Conservation (phyloP, 75 land plant species). For the Pseudotsuga menziesii region DNA sequence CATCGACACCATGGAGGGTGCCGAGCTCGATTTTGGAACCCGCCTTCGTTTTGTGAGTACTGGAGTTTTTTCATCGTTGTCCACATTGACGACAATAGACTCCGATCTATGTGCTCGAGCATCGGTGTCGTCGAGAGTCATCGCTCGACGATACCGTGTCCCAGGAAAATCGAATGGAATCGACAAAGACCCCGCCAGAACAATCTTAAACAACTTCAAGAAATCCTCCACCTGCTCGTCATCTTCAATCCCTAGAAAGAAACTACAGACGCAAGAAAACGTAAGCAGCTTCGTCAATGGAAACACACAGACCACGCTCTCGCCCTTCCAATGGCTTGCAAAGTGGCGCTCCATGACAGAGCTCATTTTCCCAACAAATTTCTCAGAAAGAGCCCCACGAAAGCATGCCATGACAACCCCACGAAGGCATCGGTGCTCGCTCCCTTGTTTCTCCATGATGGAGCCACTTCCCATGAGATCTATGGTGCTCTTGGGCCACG, state of each 20-base stretch:
- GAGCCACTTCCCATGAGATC: slow-evolving; percentile 32
- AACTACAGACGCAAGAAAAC: slow-evolving; percentile 32
- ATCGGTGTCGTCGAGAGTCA: too few relatives aligned
- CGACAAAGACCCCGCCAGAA: slow-evolving; percentile 37
- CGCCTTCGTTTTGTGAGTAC: neutral
- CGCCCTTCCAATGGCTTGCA: slow-evolving; percentile 23
- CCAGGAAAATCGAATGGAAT: slow-evolving; percentile 45
- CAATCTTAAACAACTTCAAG: slow-evolving; percentile 27
- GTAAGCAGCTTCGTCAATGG: slow-evolving; percentile 28
- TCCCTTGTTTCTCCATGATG: slow-evolving; percentile 32
- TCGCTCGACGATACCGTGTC: slow-evolving; percentile 31
- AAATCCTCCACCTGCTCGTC: slow-evolving; percentile 13
- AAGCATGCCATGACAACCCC: slow-evolving; percentile 27
- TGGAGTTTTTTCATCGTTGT: slow-evolving; percentile 10
- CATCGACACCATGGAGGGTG: neutral
- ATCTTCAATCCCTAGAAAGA: slow-evolving; percentile 29
- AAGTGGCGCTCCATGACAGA: slow-evolving; percentile 17
- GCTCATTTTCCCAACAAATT: slow-evolving; percentile 23
- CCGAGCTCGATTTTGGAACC: neutral
- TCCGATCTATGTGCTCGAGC: slow-evolving; percentile 19
- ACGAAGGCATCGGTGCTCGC: slow-evolving; percentile 21
- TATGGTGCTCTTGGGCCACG: slow-evolving; percentile 43
- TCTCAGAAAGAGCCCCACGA: slow-evolving; percentile 21
- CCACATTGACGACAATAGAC: slow-evolving; percentile 7
- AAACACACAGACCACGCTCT: slow-evolving; percentile 15